These are phyloP conservation scores for Fusarium buharicum DNA, from an alignment of 2,329 filamentous ascomycete genomes.

Conservation along the genomic window DNA sequence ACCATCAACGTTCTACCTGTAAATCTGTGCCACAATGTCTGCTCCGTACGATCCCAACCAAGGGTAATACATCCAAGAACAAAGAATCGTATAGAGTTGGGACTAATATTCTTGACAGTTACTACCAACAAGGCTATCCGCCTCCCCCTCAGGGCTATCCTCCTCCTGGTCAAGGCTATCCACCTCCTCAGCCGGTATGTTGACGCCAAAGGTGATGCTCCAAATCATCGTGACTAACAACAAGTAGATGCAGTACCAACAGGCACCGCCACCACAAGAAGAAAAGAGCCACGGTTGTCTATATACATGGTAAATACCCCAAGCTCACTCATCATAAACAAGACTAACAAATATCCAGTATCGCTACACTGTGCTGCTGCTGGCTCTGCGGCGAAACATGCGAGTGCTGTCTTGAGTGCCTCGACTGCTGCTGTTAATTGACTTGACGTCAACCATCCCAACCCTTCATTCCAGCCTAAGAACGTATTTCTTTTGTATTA, in stretches of 20 bases:
- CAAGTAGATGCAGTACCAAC: conserved; percentile 49
- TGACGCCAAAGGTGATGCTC: not conserved
- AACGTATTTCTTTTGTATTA: conserved; percentile 9
- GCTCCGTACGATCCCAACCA: conserved; percentile 32
- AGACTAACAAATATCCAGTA: conserved; percentile 33
- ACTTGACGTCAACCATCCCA: not conserved
- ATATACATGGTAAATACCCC: conserved; percentile 50
- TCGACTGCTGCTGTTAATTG: conserved; percentile 53
- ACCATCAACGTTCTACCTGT: not conserved
- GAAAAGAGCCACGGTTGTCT: conserved; percentile 57
- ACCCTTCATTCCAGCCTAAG: conserved; percentile 12
- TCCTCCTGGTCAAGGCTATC: conserved; percentile 42
- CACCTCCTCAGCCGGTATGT: conserved; percentile 42
- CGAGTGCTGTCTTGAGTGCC: conserved; percentile 56
- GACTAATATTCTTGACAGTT: conserved; percentile 22
- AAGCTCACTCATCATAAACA: accelerated
- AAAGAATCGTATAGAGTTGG: not conserved
- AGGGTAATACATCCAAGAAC: conserved; percentile 8
- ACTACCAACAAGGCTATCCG: conserved; percentile 34
- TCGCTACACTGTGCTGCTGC: conserved; percentile 57
- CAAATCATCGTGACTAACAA: conserved; percentile 7
- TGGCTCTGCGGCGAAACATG: conserved; percentile 58
- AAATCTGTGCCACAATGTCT: conserved; percentile 26
- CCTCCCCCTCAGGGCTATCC: conserved; percentile 44
- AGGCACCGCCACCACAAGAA: conserved; percentile 49